Base-by-base conservation (phyloP, 1,284 basidiomycete species). In the Ganoderma meredithae region DNA sequence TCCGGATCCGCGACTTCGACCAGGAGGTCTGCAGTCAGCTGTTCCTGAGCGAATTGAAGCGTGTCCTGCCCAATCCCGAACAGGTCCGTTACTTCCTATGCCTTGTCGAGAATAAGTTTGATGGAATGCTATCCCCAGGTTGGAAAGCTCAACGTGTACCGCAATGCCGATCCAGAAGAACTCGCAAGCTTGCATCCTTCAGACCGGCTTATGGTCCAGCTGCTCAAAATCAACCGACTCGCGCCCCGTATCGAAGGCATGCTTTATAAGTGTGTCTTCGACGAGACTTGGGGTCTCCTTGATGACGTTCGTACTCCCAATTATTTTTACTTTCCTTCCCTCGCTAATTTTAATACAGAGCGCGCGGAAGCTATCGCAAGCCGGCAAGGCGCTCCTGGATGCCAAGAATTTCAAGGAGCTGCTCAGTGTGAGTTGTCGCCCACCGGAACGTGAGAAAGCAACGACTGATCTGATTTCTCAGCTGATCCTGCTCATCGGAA, bases 191-290 rank as follows among this genome's bases (percentile, higher is more conserved):
- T 99, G 39, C 97, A 99, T 81, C 93, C 95, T 3, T 94, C 98
- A 9, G 97, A 99, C 82, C 90, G 98, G 31, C 87, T 99, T 55
- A 97, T 99, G 90, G 96, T 99, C 47, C 93, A 98, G 74, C 85
- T 99, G 53, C 98, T 99, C 78, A 96, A 98, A 77, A 96, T 99
- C 55, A 91, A 98, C 56, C 93, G 96, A 63, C 85, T 99, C n/a
- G 89, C 87, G 33, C 93, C 95, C 60, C 91, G 98, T 33, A 92
- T 99, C 70, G 92, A 98, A 76, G 93, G 96, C 15, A 97, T 99
- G 95, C 84, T 99, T 49, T 99, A 96, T 81, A 92, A 91, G 74
- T 89, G 90, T 68, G 87, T 88, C 33, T 98, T 97, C 77, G 91
- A 95, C 6, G 95, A 97, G 76, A 90, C 90, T 49, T 92, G 90